phyloP scores from a whole-genome alignment of 306 rosid species.

The Trifolium fragiferum region DNA sequence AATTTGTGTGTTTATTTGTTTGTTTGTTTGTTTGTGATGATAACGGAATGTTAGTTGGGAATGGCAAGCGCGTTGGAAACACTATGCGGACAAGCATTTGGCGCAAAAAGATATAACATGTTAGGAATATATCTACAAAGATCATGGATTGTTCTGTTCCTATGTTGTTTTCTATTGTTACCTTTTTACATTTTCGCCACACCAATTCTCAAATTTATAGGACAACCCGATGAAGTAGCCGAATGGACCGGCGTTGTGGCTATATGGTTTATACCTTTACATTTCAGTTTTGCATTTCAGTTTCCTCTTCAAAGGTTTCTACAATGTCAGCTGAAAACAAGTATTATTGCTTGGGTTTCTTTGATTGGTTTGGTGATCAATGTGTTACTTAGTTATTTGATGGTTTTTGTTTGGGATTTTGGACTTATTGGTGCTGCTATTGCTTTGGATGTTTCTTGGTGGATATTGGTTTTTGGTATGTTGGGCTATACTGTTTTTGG shows the following conservation, averaged over 20 bases:
- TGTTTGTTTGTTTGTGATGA: not conserved
- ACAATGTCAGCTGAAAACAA: constrained; percentile 72
- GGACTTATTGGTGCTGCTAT: constrained; percentile 74
- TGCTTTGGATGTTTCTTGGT: constrained; percentile 71
- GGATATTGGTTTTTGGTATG: constrained; percentile 64
- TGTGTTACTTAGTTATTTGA: constrained; percentile 52
- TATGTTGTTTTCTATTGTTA: constrained; percentile 53
- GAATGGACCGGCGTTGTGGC: constrained; percentile 66
- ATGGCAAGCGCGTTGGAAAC: constrained; percentile 92
- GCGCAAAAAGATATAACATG: constrained; percentile 66
- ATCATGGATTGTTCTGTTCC: constrained; percentile 68
- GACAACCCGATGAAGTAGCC: constrained; percentile 69
- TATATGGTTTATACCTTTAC: constrained; percentile 72
- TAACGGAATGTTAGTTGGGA: constrained; percentile 51
- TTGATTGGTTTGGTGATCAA: constrained; percentile 51
- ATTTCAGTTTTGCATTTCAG: constrained; percentile 79
- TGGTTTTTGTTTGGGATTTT: constrained; percentile 52
- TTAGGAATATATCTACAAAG: constrained; percentile 73
- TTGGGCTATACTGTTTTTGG: constrained; percentile 51
- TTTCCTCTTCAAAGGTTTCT: constrained; percentile 73
- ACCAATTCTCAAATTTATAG: constrained; percentile 56
- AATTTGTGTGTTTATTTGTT: not conserved
- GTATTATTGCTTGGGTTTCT: constrained; percentile 62
- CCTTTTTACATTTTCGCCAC: constrained; percentile 65
- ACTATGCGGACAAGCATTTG: constrained; percentile 81